Conservation (phyloP, 768 basidiomycete species). For the Cubamyces lactineus region DNA sequence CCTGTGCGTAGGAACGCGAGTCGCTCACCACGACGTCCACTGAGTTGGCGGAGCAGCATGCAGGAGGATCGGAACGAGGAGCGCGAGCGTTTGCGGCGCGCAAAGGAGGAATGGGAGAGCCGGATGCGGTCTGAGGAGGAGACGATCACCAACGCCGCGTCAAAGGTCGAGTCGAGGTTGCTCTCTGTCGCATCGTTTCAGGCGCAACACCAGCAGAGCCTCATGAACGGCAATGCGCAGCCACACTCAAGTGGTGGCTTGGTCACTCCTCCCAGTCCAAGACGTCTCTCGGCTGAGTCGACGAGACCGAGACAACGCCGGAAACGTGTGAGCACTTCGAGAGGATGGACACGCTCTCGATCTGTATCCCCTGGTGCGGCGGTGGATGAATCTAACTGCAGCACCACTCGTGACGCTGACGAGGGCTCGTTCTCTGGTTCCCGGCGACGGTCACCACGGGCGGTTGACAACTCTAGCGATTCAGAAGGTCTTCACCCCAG, state of each 20-base stretch:
- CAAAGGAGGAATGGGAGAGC: constrained; percentile 82
- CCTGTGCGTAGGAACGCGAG: constrained; percentile 46
- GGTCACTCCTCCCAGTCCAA: constrained; percentile 77
- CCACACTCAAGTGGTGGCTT: constrained; percentile 48
- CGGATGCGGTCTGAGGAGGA: constrained; percentile 57
- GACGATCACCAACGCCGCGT: constrained; percentile 50
- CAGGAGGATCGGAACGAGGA: constrained; percentile 85
- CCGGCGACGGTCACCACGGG: constrained; percentile 33
- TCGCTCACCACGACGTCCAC: constrained; percentile 56
- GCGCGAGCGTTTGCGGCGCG: constrained; percentile 70
- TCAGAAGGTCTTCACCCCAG: constrained; percentile 27
- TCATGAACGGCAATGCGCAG: constrained; percentile 37
- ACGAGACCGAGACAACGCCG: constrained; percentile 31
- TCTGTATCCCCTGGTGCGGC: constrained; percentile 33
- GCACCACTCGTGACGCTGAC: constrained; percentile 9
- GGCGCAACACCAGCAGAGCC: constrained; percentile 40
- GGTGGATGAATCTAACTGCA: constrained; percentile 14
- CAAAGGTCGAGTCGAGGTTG: constrained; percentile 39
- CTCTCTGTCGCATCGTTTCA: constrained; percentile 35
- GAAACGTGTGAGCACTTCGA: constrained; percentile 39
- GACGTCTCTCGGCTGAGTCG: constrained; percentile 70
- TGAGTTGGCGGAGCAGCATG: constrained; percentile 78
- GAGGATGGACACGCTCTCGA: constrained; percentile 41
- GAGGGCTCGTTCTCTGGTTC: constrained; percentile 16
- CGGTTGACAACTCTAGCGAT: constrained; percentile 33